Evolutionary conservation across 306 rosid species (phyloP), one percentile per base, ranked within the genome.

Genomic region (Vigna trinervia): DNA sequence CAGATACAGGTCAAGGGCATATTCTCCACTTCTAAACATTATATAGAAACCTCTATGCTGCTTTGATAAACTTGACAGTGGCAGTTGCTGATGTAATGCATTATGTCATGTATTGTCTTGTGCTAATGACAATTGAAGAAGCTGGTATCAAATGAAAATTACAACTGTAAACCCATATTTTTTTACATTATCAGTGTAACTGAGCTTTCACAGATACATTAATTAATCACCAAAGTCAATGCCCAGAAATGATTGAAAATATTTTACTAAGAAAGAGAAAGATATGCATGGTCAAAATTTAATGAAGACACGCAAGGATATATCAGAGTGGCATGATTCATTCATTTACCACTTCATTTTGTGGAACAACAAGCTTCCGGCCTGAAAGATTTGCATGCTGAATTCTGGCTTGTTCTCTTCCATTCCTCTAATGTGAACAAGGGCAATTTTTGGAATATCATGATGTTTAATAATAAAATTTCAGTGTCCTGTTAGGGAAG

Each of bases 11-110:
- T 28, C 38, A 6, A 53, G 4, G 73, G 39, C 74, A 71, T 17
- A 26, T 60, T 10, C 41, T 39, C 2, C 47, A 54, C 48, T 26
- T 23, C 5, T 8, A 4, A 23, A 30, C 58, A 19, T 77, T 38
- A 11, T 78, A 81, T 77, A 58, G 6, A 41, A 71, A 51, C 54
- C 12, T 41, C 2, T n/a, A 5, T 15, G 57, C 53, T 62, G 5
- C 1, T 0, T 69, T 75, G 43, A 64, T 2, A 77, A 59, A 46
- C 13, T 58, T 11, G 63, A 81, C 23, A 19, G 34, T 79, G 39
- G 52, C n/a, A 56, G 83, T 60, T 70, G 70, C 66, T 80, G 78
- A 80, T 80, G 83, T 45, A 68, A 74, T 79, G 87, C 79, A 82
- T 65, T 85, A 83, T 64, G 86, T 82, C 88, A 86, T 65, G 71